phyloP scores from a whole-genome alignment of 2,329 filamentous ascomycete genomes.

The Ceratocystiopsis brevicomis region DNA sequence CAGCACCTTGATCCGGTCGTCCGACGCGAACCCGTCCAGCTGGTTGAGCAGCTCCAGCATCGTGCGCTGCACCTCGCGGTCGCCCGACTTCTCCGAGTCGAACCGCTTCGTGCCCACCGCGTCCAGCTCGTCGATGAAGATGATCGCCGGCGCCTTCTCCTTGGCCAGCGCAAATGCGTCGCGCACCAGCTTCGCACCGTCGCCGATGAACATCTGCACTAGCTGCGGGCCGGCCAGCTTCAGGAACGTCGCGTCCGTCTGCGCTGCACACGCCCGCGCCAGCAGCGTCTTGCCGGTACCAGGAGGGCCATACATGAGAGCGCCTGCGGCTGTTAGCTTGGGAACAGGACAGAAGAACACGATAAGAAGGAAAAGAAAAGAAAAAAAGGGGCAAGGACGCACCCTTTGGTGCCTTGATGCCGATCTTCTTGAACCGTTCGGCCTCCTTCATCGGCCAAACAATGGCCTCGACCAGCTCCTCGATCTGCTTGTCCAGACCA shows the following conservation, averaged over 20 bases:
- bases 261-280: slow-evolving; percentile 86
- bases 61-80: slow-evolving; percentile 92
- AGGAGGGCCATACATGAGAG: slow-evolving; percentile 91
- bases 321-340: slow-evolving; percentile 35
- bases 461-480: slow-evolving; percentile 93
- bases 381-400: too few species aligned
- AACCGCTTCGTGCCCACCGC: slow-evolving; percentile 98
- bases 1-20: slow-evolving; percentile 90
- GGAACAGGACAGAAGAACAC: too few species aligned
- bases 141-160: slow-evolving; percentile 96
- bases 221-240: slow-evolving; percentile 95
- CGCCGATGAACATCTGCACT: slow-evolving; percentile 99
- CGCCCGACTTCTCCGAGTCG: slow-evolving; percentile 94
- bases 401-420: slow-evolving; percentile 99
- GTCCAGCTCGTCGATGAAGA: slow-evolving; percentile 97
- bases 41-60: slow-evolving; percentile 99
- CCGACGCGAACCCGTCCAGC: slow-evolving; percentile 90
- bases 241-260: slow-evolving; percentile 96
- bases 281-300: slow-evolving; percentile 84
- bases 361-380: too few species aligned
- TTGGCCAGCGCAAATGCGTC: slow-evolving; percentile 96
- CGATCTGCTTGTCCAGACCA: slow-evolving; percentile 95
- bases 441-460: slow-evolving; percentile 99
- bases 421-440: slow-evolving; percentile 97
- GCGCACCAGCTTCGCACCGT: slow-evolving; percentile 90